phyloP scores from a whole-genome alignment of 805 yeast genomes.

The Kregervanrija pseudodelftensis region DNA sequence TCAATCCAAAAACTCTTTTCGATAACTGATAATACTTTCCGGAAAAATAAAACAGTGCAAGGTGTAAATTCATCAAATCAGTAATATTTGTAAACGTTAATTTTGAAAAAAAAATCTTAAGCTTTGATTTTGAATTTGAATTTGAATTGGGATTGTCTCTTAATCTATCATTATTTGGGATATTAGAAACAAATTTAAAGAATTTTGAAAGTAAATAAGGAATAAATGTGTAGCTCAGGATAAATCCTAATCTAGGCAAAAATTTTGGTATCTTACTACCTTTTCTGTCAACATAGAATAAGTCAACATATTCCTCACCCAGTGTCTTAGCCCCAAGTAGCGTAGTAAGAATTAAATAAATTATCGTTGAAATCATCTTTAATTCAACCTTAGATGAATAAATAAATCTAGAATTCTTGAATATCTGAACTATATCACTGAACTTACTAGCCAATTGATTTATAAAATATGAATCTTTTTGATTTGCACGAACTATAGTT shows the following conservation, averaged over 20 bases:
- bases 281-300: constrained; percentile 50
- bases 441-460: constrained; percentile 46
- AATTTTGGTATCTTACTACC: constrained; percentile 43
- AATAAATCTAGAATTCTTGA: constrained; percentile 58
- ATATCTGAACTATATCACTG: constrained; percentile 44
- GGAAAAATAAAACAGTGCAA: constrained; percentile 74
- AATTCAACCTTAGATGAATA: constrained; percentile 60
- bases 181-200: constrained; percentile 6
- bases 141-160: background rate
- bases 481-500: constrained; percentile 84
- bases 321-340: constrained; percentile 69
- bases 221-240: constrained; percentile 50
- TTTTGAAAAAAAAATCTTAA: constrained; percentile 12
- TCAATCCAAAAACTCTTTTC: constrained; percentile 69
- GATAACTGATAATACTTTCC: constrained; percentile 78
- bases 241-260: constrained; percentile 47
- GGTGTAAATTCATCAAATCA: constrained; percentile 59
- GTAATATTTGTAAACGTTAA: constrained; percentile 40
- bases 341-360: constrained; percentile 73
- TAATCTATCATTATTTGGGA: background rate
- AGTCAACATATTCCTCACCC: constrained; percentile 92
- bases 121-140: background rate
- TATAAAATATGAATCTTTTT: constrained; percentile 77
- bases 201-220: constrained; percentile 45
- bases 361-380: constrained; percentile 44